phyloP scores from a whole-genome alignment of 345 rosid species.

The Eucalyptus curtisii region DNA sequence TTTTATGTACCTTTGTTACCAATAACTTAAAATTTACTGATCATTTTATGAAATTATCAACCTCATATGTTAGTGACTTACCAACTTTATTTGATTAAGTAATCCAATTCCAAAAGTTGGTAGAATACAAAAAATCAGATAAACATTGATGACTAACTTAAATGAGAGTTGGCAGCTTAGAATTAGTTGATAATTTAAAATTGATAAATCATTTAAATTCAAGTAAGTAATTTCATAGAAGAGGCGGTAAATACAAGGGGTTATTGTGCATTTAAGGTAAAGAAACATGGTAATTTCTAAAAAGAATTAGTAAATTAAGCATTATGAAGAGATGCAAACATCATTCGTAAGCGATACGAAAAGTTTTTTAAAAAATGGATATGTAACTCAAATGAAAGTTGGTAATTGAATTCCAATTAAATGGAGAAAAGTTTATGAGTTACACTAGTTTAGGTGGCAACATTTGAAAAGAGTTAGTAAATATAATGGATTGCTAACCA shows the following conservation, averaged over 20 bases:
- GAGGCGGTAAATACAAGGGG: background rate
- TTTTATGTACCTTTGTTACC: background rate
- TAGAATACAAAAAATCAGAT: background rate
- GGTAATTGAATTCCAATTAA: background rate
- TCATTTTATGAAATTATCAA: background rate
- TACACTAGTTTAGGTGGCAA: too few relatives aligned
- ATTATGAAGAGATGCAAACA: background rate
- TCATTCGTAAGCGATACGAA: fast-evolving
- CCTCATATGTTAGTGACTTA: background rate
- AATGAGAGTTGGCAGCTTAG: background rate
- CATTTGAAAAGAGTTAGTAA: too few relatives aligned
- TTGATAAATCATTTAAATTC: background rate
- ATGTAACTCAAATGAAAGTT: background rate
- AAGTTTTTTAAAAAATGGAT: too few relatives aligned
- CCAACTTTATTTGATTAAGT: background rate
- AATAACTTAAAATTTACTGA: background rate
- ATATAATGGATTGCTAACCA: too few relatives aligned
- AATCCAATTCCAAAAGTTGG: background rate
- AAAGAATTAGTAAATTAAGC: background rate
- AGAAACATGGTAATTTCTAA: background rate
- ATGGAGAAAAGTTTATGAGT: too few relatives aligned
- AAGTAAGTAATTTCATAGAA: background rate
- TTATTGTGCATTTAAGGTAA: background rate
- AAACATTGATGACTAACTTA: background rate
- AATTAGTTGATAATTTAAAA: background rate